Conservation (phyloP, 108 stramenopile genomes). For the Schizochytrium sp. region DNA sequence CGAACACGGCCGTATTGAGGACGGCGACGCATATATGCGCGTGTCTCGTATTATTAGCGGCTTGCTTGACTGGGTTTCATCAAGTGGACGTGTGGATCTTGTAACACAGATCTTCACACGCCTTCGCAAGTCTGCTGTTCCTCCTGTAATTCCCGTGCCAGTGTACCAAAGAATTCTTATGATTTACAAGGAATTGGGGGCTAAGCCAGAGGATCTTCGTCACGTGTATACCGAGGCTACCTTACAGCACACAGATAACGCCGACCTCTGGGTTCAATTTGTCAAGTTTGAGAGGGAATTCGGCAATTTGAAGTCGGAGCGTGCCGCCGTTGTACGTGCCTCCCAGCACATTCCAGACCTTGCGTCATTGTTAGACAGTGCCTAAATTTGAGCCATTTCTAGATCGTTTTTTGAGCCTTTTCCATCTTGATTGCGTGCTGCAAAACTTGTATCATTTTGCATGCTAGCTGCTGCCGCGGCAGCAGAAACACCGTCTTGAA, state of each 20-base stretch:
- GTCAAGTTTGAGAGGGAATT: neutral
- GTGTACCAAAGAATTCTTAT: neutral
- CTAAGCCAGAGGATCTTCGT: neutral
- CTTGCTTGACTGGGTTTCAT: conserved; percentile 6
- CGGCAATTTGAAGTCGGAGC: conserved; percentile 9
- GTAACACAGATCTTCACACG: neutral
- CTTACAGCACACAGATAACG: neutral
- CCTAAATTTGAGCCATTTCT: neutral
- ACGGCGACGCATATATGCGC: conserved; percentile 35
- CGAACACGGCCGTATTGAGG: neutral
- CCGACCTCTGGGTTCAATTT: conserved; percentile 9
- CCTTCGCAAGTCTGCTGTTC: conserved; percentile 9
- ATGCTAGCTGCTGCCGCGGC: too few species aligned
- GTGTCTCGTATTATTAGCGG: neutral
- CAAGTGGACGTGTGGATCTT: neutral
- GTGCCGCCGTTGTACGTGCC: neutral
- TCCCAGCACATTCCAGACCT: neutral
- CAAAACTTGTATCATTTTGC: too few species aligned
- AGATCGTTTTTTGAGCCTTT: neutral
- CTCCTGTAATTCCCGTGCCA: conserved; percentile 15
- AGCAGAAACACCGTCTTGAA: too few species aligned
- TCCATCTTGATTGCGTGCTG: too few species aligned
- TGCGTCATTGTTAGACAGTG: neutral
- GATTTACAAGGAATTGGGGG: neutral
- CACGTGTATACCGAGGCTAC: neutral